Percentiles rank a stretch among this genome's conserved stretches.
Conservation (phyloP, 2,329 filamentous ascomycete species). For the Venturia effusa region DNA sequence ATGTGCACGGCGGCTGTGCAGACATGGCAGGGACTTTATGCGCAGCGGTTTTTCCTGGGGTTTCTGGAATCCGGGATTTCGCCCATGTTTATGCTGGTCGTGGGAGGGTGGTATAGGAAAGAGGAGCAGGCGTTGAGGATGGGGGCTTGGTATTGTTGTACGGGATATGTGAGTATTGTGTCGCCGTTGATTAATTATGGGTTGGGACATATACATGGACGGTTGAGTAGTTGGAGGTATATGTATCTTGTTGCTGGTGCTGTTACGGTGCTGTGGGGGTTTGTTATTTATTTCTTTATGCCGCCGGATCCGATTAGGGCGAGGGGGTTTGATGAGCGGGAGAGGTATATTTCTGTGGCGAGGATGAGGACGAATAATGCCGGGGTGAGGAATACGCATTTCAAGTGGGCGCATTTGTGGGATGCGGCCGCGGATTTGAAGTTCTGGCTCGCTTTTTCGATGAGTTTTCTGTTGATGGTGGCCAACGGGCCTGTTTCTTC, state of each 20-base stretch:
- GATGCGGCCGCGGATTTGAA: conserved; percentile 25
- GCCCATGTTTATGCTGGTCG: conserved; percentile 40
- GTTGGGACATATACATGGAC: conserved; percentile 32
- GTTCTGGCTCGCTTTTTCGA: conserved; percentile 32
- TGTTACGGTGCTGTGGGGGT: conserved; percentile 31
- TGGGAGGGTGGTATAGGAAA: conserved; percentile 20
- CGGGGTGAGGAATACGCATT: conserved; percentile 30
- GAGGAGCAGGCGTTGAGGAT: conserved; percentile 16
- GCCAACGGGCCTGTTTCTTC: conserved; percentile 36
- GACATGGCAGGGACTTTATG: conserved; percentile 13
- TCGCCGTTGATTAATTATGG: conserved; percentile 39
- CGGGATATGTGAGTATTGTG: conserved; percentile 33
- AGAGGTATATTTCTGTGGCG: conserved; percentile 20
- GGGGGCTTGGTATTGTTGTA: conserved; percentile 17
- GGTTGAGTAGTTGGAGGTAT: conserved; percentile 29
- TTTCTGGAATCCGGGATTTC: conserved; percentile 39
- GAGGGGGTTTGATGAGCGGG: conserved; percentile 28
- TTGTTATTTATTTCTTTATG: conserved; percentile 24
- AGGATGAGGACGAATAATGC: conserved; percentile 20
- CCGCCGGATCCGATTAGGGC: conserved; percentile 18
- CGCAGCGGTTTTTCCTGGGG: conserved; percentile 38
- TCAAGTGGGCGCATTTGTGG: conserved; percentile 32
- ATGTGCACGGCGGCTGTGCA: conserved; percentile 28
- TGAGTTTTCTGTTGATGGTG: conserved; percentile 31
- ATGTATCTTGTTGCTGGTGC: conserved; percentile 33